phyloP scores from a whole-genome alignment of 2,329 filamentous ascomycete genomes.

The Aspergillus fructus region DNA sequence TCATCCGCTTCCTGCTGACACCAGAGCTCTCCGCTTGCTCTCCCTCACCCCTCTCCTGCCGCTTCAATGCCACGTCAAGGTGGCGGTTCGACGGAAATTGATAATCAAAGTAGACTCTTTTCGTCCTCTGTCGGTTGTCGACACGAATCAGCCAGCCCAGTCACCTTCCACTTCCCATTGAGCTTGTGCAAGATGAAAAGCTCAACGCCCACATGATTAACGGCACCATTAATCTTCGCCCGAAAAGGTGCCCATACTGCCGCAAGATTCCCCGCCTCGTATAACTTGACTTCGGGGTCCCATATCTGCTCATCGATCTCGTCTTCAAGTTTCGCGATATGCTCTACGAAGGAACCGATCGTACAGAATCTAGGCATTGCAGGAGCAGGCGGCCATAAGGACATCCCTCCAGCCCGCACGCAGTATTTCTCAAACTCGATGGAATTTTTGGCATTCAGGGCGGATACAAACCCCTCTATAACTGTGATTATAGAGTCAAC shows the following conservation, averaged over 20 bases:
- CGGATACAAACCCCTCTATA: conserved; percentile 30
- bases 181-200: conserved; percentile 35
- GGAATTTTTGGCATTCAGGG: conserved; percentile 30
- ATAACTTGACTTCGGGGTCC: conserved; percentile 34
- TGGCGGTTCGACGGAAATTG: background rate
- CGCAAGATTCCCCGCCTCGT: conserved; percentile 29
- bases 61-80: background rate
- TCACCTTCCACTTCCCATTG: conserved; percentile 35
- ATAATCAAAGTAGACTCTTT: conserved; percentile 14
- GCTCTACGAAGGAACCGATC: conserved; percentile 35
- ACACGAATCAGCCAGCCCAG: conserved; percentile 37
- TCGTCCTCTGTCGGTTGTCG: conserved; percentile 32
- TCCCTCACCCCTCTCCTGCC: background rate
- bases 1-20: background rate
- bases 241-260: conserved; percentile 37
- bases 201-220: conserved; percentile 38
- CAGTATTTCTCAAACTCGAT: conserved; percentile 36
- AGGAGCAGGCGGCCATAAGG: conserved; percentile 31
- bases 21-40: background rate
- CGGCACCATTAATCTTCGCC: conserved; percentile 34
- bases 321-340: conserved; percentile 27
- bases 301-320: conserved; percentile 37
- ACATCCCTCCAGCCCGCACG: conserved; percentile 34
- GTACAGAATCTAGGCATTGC: conserved; percentile 35
- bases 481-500: conserved; percentile 26